Conservation (phyloP, 768 basidiomycete species). For the Amanita pseudoporphyria region DNA sequence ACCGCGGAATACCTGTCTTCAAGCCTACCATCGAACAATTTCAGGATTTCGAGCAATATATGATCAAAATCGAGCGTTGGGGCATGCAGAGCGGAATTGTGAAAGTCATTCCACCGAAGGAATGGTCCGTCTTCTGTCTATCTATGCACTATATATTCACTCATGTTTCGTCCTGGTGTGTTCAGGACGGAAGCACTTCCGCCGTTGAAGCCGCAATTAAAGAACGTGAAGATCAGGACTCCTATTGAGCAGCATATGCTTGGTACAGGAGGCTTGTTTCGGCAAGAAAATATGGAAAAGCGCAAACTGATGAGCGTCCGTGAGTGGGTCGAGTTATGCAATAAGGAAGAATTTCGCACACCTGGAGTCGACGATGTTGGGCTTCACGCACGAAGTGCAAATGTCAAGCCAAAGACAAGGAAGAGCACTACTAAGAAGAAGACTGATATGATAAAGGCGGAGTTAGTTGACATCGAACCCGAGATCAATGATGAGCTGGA, state of each 20-base stretch:
- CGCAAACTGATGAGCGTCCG: conserved; percentile 74
- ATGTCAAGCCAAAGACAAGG: conserved; percentile 22
- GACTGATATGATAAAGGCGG: conserved; percentile 25
- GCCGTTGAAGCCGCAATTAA: conserved; percentile 58
- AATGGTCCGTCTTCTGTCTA: conserved; percentile 57
- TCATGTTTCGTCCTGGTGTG: conserved; percentile 17
- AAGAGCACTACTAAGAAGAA: conserved; percentile 31
- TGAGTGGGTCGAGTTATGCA: conserved; percentile 79
- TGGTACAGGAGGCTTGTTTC: conserved; percentile 79
- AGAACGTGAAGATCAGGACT: conserved; percentile 66
- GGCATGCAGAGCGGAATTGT: conserved; percentile 87
- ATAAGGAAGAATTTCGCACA: conserved; percentile 60
- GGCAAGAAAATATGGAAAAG: conserved; percentile 88
- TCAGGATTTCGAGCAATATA: conserved; percentile 83
- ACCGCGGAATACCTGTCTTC: conserved; percentile 94
- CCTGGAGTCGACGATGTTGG: conserved; percentile 68
- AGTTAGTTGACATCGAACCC: conserved; percentile 26
- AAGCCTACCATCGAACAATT: conserved; percentile 91
- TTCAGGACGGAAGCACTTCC: conserved; percentile 66
- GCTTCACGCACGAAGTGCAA: conserved; percentile 32
- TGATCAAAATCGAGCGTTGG: conserved; percentile 84
- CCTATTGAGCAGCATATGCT: conserved; percentile 94
- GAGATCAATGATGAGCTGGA: conserved; percentile 40
- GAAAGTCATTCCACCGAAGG: conserved; percentile 90
- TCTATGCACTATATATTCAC: conserved; percentile 10